Conservation (phyloP, 73 alveolate genomes). For the Paramecium bursaria region DNA sequence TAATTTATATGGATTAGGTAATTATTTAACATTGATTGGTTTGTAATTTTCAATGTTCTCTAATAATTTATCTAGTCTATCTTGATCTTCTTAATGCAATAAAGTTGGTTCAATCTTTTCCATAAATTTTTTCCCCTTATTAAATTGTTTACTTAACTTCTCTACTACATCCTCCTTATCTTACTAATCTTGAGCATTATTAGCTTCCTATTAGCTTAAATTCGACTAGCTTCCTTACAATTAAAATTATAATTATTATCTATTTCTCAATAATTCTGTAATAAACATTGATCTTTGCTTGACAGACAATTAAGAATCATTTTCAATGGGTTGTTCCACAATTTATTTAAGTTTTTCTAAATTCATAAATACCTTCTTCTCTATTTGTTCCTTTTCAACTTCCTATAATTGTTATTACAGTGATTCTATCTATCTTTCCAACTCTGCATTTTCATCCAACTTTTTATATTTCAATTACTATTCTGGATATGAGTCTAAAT, state of each 20-base stretch:
- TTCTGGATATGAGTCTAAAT: not conserved
- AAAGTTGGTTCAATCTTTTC: not conserved
- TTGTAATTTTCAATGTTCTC: not conserved
- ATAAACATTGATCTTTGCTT: conserved; percentile 41
- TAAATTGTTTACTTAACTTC: not conserved
- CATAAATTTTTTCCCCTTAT: not conserved
- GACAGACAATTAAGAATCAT: conserved; percentile 48
- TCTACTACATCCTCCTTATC: not conserved
- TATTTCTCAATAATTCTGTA: conserved; percentile 12
- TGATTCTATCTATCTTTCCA: conserved; percentile 8
- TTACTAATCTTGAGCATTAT: not conserved
- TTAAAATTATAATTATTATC: conserved; percentile 21
- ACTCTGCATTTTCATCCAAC: conserved; percentile 13
- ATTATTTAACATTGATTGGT: not conserved
- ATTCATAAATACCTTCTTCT: not conserved
- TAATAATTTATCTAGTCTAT: conserved; percentile 26
- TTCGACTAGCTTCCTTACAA: not conserved
- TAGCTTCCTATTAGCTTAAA: not conserved
- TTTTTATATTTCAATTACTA: not conserved
- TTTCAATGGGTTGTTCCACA: conserved; percentile 3
- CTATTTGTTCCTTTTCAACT: conserved; percentile 15
- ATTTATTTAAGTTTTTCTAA: not conserved
- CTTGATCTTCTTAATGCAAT: conserved; percentile 1
- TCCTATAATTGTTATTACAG: not conserved
- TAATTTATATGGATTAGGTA: conserved; percentile 10